These are phyloP conservation scores for Xerocomus amazonicus DNA, from an alignment of 1,284 basidiomycete genomes.

Conservation along the genomic window DNA sequence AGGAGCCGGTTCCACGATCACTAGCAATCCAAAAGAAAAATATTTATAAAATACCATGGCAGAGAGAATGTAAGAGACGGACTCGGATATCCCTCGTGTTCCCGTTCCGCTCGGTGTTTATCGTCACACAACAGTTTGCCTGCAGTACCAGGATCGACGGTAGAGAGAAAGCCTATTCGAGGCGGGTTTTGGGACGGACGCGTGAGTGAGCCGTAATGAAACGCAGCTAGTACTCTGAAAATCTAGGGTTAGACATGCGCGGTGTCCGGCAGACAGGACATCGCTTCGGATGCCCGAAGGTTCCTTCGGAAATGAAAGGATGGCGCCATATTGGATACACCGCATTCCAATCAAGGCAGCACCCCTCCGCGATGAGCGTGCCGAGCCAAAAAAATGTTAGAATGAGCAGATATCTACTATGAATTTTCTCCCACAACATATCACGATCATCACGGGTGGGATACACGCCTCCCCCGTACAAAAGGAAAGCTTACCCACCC, in stretches of 20 bases:
- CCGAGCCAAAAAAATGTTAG: neutral
- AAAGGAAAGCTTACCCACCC: conserved; percentile 34
- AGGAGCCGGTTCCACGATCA: conserved; percentile 24
- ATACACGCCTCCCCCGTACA: neutral
- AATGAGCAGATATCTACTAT: neutral
- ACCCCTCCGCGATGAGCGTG: neutral
- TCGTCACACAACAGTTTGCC: conserved; percentile 24
- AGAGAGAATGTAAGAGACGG: neutral
- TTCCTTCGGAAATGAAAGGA: conserved; percentile 6
- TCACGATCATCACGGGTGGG: neutral
- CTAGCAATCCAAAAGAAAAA: conserved; percentile 10
- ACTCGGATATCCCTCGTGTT: conserved; percentile 26
- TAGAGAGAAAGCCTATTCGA: conserved; percentile 66
- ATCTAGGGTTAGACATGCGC: neutral
- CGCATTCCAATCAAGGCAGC: conserved; percentile 3
- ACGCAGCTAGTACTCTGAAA: conserved; percentile 48
- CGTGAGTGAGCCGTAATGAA: conserved; percentile 64
- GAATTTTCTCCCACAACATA: conserved; percentile 5
- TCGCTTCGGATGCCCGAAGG: conserved; percentile 12
- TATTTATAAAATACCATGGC: neutral
- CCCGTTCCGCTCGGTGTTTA: conserved; percentile 18
- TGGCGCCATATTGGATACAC: neutral
- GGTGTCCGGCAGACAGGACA: neutral
- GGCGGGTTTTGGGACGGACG: conserved; percentile 62
- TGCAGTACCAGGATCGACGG: conserved; percentile 52